Percentiles rank a stretch among this genome's conserved stretches.
Evolutionary conservation across 2,329 filamentous ascomycete genomes (phyloP).

Genomic region (Neobulgaria alba): DNA sequence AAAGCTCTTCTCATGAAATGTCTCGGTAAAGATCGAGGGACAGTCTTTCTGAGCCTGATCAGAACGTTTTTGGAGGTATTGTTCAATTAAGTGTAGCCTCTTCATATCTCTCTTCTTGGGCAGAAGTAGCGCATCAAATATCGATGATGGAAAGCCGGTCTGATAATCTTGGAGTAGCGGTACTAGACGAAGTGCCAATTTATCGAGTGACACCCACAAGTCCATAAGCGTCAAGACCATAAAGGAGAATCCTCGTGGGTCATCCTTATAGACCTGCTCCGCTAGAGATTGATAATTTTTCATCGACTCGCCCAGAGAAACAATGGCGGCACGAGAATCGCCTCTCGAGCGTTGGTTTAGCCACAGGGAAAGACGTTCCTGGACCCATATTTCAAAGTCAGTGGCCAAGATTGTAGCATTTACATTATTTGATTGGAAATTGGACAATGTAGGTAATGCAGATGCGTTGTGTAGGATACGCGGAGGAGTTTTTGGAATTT

Average conservation of each 20-base stretch:
- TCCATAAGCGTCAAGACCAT: constrained; percentile 50
- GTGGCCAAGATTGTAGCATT: too few species aligned
- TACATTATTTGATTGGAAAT: too few species aligned
- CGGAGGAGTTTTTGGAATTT: too few species aligned
- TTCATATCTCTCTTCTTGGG: constrained; percentile 36
- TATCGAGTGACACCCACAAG: constrained; percentile 51
- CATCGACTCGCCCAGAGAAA: constrained; percentile 26
- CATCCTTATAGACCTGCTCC: constrained; percentile 27
- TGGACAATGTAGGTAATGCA: too few species aligned
- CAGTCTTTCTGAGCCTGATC: constrained; percentile 1
- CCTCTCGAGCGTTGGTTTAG: too few species aligned
- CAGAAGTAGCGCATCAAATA: constrained; percentile 39
- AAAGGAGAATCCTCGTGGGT: constrained; percentile 40
- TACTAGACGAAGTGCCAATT: constrained; percentile 31
- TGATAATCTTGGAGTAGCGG: constrained; percentile 39
- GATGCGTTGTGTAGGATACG: too few species aligned
- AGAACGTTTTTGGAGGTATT: constrained; percentile 32
- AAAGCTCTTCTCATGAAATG: constrained; percentile 34
- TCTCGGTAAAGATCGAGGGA: constrained; percentile 32
- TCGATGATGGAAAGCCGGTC: constrained; percentile 32
- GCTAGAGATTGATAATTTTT: constrained; percentile 29
- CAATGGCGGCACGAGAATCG: too few species aligned
- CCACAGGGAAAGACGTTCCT: constrained; percentile 31
- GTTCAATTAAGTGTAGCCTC: constrained; percentile 38
- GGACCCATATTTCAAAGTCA: too few species aligned